Base-by-base conservation (phyloP, 2,329 filamentous ascomycete genomes). In the Periconia sp. region DNA sequence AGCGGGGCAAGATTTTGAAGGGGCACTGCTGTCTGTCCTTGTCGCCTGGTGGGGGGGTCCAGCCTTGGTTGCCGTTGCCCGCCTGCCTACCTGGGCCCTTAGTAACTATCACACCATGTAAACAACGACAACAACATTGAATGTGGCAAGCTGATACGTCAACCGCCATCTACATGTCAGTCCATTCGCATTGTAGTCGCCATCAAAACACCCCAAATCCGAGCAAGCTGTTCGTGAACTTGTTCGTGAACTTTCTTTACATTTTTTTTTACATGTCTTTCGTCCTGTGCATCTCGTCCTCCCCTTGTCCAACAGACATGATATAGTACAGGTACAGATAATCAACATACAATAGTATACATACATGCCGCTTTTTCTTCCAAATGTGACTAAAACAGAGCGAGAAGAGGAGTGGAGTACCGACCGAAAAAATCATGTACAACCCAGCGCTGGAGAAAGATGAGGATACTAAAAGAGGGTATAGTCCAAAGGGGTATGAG, bases 361-460 rank as follows among this genome's bases (percentile, higher is more conserved):
- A 45, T 45, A 30, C 42, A 44, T 27, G 42, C 42, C 69, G 69
- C 72, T 72, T 31, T 45, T 45, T 5, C 15, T 67, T 71, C 68
- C 62, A 61, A 57, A 57, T 46, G 55, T 56, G 44, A 61, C 59
- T 64, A 62, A 64, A 56, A 66, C 56, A 63, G 52, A 50, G 13
- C 45, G 57, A 63, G 65, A 64, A 68, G 59, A 60, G 61, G 70
- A 73, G 71, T 65, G 70, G 72, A 73, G 70, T 68, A 62, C 61
- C 58, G 62, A 65, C 61, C n/a, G 8, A 63, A 64, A 64, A 64
- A 61, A 68, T 61, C 68, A 63, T 70, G 63, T 69, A 70, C 64
- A 65, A 64, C 64, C 60, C 61, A 64, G 61, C 59, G 64, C 64
- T 61, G 63, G 62, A 63, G 60, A 60, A 66, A 33, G 66, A 59